These are phyloP conservation scores for Dillenia turbinata DNA, from an alignment of 164 flowering plant species.

Conservation along the genomic window DNA sequence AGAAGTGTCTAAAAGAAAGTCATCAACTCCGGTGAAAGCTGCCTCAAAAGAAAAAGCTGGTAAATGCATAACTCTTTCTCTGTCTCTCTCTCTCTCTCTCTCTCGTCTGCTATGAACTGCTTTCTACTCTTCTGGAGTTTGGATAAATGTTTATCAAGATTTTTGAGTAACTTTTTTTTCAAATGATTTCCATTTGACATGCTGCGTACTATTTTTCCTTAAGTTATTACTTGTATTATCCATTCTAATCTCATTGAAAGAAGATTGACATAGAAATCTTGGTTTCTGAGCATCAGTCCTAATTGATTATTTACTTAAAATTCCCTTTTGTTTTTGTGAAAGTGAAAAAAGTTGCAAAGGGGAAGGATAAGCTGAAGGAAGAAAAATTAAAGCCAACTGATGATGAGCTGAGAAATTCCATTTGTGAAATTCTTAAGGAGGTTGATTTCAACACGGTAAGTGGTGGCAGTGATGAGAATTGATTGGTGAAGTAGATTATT, in stretches of 20 bases:
- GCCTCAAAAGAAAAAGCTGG: conserved; percentile 54
- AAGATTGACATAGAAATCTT: too few relatives aligned
- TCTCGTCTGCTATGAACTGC: not conserved
- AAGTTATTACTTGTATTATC: conserved; percentile 1
- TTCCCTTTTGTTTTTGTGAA: too few relatives aligned
- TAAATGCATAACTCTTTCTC: conserved; percentile 12
- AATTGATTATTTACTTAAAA: too few relatives aligned
- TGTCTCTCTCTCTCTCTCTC: not conserved
- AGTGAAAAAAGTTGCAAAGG: conserved; percentile 36
- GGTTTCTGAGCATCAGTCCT: too few relatives aligned
- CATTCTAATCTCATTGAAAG: conserved; percentile 18
- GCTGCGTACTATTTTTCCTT: too few relatives aligned
- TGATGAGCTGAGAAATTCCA: conserved; percentile 57
- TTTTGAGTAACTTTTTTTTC: not conserved
- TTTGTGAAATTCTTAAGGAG: conserved; percentile 78
- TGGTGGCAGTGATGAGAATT: too few relatives aligned
- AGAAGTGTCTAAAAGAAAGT: conserved; percentile 36
- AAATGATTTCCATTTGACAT: too few relatives aligned
- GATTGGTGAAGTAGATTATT: not conserved
- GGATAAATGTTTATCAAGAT: not conserved
- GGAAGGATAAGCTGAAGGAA: conserved; percentile 49
- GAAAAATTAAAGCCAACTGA: conserved; percentile 52
- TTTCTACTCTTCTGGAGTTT: not conserved
- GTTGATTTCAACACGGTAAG: conserved; percentile 93
- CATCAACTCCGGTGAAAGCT: conserved; percentile 38